Percentiles rank a stretch among this genome's conserved stretches.
These are phyloP conservation scores for Lactuca saligna DNA, from an alignment of 129 eudicot genomes.

Conservation along the genomic window DNA sequence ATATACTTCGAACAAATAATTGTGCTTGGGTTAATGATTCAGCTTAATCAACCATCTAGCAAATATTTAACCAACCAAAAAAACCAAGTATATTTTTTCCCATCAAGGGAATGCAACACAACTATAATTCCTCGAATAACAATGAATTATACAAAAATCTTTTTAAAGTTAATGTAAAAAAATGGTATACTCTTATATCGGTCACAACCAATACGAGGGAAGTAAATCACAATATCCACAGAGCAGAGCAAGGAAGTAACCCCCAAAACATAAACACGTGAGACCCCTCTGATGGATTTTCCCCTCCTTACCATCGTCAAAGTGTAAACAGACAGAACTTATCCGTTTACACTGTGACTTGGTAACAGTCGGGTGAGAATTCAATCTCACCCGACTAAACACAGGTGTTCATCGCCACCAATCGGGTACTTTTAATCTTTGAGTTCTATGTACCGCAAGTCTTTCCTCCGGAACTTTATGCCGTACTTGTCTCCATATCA, in stretches of 20 bases:
- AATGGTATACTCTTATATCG: background rate
- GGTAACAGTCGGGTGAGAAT: background rate
- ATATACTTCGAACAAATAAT: background rate
- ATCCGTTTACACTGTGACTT: no score
- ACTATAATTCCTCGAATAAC: slow-evolving; percentile 27
- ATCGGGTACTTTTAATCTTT: slow-evolving; percentile 88
- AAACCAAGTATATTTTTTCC: slow-evolving; percentile 1
- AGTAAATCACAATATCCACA: no score
- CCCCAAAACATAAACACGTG: no score
- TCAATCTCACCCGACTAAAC: background rate
- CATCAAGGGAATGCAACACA: slow-evolving; percentile 13
- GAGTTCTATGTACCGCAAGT: slow-evolving; percentile 83
- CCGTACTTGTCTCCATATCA: slow-evolving; percentile 92
- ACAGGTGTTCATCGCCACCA: slow-evolving; percentile 61
- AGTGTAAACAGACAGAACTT: no score
- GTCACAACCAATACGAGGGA: no score
- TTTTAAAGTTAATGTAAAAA: background rate
- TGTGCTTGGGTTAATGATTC: background rate
- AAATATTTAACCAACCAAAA: background rate
- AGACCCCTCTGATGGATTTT: no score
- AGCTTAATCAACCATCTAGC: background rate
- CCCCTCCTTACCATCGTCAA: no score
- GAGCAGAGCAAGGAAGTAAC: no score
- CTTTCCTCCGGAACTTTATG: slow-evolving; percentile 69
- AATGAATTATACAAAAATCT: slow-evolving; percentile 19